phyloP scores from a whole-genome alignment of 345 rosid species.

The Gossypium raimondii region DNA sequence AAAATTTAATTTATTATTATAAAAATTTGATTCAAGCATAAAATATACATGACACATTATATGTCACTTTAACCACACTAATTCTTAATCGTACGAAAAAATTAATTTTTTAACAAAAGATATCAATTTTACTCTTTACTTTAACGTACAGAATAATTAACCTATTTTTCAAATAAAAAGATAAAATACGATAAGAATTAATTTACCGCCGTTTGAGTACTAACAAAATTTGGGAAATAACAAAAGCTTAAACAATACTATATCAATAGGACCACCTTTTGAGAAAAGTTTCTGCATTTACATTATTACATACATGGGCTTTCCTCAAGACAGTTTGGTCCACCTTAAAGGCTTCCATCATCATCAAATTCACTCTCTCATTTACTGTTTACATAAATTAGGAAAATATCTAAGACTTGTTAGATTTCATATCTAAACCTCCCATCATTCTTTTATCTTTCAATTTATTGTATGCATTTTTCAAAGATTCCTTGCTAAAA shows the following conservation, averaged over 20 bases:
- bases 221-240: neutral
- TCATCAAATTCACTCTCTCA: neutral
- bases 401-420: neutral
- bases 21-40: no score
- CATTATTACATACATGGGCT: neutral
- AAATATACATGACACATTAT: no score
- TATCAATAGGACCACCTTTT: neutral
- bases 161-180: no score
- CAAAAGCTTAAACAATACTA: neutral
- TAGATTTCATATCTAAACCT: neutral
- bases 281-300: neutral
- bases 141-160: accelerated
- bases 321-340: neutral
- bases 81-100: accelerated
- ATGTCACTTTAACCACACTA: no score
- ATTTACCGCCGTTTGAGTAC: neutral
- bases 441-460: neutral
- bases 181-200: no score
- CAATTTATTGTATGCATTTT: neutral
- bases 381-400: neutral
- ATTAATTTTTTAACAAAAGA: no score
- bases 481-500: neutral
- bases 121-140: no score
- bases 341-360: neutral
- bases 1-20: no score